Percentiles rank a stretch among this genome's conserved stretches.
Evolutionary conservation across 306 rosid species (phyloP).

Genomic region (Oemleria cerasiformis): DNA sequence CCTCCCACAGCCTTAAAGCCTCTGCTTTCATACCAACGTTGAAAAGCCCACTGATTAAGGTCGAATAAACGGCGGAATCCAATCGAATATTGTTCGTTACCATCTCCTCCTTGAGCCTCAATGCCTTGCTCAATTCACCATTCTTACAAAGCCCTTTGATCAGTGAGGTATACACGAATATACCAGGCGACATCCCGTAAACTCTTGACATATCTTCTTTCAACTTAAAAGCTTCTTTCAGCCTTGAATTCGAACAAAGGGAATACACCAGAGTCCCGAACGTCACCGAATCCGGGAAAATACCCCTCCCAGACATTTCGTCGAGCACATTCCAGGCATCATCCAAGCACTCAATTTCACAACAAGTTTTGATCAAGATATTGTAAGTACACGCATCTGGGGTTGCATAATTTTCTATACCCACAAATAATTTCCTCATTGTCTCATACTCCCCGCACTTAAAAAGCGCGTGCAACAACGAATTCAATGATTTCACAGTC

Average conservation of each 20-base stretch:
- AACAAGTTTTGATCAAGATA: slow-evolving; percentile 50
- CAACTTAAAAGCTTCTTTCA: slow-evolving; percentile 48
- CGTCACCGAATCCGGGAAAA: slow-evolving; percentile 46
- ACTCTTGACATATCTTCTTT: slow-evolving; percentile 48
- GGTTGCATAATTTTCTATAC: slow-evolving; percentile 17
- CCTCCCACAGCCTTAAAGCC: slow-evolving; percentile 43
- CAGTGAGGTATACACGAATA: slow-evolving; percentile 42
- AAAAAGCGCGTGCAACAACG: slow-evolving; percentile 54
- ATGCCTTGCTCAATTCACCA: slow-evolving; percentile 48
- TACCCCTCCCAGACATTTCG: slow-evolving; percentile 46
- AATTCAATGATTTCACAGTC: slow-evolving; percentile 56
- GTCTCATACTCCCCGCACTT: slow-evolving; percentile 40
- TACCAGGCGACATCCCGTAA: slow-evolving; percentile 42
- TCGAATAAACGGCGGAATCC: slow-evolving; percentile 48
- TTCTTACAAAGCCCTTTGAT: slow-evolving; percentile 51
- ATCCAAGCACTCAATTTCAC: slow-evolving; percentile 20
- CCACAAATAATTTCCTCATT: slow-evolving; percentile 25
- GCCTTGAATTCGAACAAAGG: slow-evolving; percentile 37
- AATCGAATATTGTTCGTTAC: slow-evolving; percentile 32
- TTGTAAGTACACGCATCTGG: slow-evolving; percentile 70
- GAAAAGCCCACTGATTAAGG: slow-evolving; percentile 46
- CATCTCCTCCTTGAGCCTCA: slow-evolving; percentile 70
- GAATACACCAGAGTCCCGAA: slow-evolving; percentile 52
- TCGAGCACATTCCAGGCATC: slow-evolving; percentile 48
- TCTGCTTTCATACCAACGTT: slow-evolving; percentile 59